Percentiles rank a stretch among this genome's conserved stretches.
phyloP scores from a whole-genome alignment of 2,329 filamentous ascomycete species.

The Ceratocystis cubensis region DNA sequence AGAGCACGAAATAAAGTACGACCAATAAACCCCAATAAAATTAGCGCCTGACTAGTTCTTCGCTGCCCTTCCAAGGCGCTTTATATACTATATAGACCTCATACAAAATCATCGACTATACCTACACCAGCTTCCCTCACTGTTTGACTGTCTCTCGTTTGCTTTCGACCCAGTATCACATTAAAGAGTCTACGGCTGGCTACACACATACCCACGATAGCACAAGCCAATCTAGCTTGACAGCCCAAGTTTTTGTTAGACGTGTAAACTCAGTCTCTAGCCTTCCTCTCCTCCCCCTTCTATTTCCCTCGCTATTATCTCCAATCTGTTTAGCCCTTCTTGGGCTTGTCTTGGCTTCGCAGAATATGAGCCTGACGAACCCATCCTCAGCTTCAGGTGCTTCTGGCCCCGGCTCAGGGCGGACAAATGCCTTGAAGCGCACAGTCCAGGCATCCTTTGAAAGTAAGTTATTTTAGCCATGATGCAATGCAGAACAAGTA shows the following conservation, averaged over 20 bases:
- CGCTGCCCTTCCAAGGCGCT: neutral
- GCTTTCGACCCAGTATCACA: neutral
- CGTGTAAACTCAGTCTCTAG: too few relatives aligned
- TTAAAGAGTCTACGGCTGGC: neutral
- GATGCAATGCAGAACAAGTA: neutral
- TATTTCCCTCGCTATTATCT: neutral
- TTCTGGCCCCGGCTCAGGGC: constrained; percentile 37
- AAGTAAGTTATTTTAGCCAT: constrained; percentile 27
- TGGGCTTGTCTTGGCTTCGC: neutral
- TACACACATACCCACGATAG: neutral
- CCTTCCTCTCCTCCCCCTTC: neutral
- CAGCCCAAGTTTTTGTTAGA: neutral
- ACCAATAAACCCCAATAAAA: neutral
- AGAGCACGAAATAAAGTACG: neutral
- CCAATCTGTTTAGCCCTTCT: neutral
- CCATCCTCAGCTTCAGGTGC: constrained; percentile 39
- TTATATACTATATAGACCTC: neutral
- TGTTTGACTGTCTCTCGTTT: neutral
- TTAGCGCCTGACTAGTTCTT: too few relatives aligned
- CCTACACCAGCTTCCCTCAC: neutral
- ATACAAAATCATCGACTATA: neutral
- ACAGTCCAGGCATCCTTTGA: constrained; percentile 30
- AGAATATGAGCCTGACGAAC: constrained; percentile 42
- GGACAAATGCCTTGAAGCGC: constrained; percentile 41
- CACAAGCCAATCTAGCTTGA: neutral